Evolutionary conservation across 2,329 filamentous ascomycete genomes (phyloP), one percentile per base, ranked within the genome.

Genomic region (Plenodomus biglobosus): DNA sequence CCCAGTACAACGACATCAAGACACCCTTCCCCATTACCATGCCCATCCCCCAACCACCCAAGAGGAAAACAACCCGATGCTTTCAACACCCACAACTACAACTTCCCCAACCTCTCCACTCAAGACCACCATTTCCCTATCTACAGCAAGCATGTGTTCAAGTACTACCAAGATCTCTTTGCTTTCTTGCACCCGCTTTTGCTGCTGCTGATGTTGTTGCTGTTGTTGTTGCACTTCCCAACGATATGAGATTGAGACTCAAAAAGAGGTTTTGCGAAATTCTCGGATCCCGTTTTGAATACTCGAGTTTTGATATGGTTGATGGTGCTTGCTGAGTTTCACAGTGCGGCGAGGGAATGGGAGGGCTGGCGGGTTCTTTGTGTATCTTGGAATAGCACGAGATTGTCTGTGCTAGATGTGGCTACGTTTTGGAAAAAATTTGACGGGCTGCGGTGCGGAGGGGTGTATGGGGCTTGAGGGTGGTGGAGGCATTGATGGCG

Each of bases 81-180:
- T 61, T 78, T 73, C 69, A 75, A 78, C 66, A 62, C 70, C 51
- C 27, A 80, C 11, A 85, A 84, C 0, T 77, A 84, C 51, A 85
- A 74, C 0, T 81, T 82, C 54, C 83, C 84, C 0, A 84, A 87
- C 52, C 76, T 88, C n/a, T 78, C 83, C 1, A 80, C 80, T 2
- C 80, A 82, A 48, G 86, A 84, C 21, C 39, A 40, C 2, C 49
- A 54, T 1, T 65, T 57, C 44, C 19, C 44, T 2, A 66, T 62
- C 65, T 62, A 69, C 46, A 78, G 76, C 53, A 68, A 70, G 22
- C 66, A 74, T 5, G 58, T 72, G 11, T 65, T 74, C 49, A 68
- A 72, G 50, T 66, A 69, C 5, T 66, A 58, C 22, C 62, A 73
- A 21, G 55, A 58, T 3, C 81, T 77, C 0, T 78, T 75, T 22